phyloP scores from a whole-genome alignment of 805 yeast species.

The Candida nanaspora region DNA sequence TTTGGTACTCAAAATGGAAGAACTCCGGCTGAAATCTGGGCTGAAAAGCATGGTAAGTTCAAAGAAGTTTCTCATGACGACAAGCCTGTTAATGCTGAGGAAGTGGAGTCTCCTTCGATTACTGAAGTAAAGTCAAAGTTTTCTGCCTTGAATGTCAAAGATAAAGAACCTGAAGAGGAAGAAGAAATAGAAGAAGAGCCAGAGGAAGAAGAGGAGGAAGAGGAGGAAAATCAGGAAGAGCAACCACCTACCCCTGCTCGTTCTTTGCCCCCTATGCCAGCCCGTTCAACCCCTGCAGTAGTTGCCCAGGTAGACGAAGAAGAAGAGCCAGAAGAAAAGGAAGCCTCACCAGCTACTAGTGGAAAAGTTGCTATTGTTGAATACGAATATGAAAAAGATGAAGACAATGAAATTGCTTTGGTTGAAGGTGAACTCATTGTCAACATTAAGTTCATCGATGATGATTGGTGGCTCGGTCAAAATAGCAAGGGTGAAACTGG shows the following conservation, averaged over 20 bases:
- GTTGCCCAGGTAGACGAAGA: no score
- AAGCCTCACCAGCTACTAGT: slow-evolving; percentile 10
- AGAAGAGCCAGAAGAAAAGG: slow-evolving; percentile 7
- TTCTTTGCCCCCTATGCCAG: no score
- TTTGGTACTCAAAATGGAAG: slow-evolving; percentile 70
- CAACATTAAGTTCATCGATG: slow-evolving; percentile 65
- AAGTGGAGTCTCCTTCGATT: slow-evolving; percentile 18
- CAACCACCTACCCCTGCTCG: no score
- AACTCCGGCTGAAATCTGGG: slow-evolving; percentile 95
- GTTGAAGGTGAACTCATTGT: slow-evolving; percentile 58
- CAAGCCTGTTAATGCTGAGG: slow-evolving; percentile 23
- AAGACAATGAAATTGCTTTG: slow-evolving; percentile 67
- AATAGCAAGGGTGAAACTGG: slow-evolving; percentile 38
- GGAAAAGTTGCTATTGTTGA: slow-evolving; percentile 57
- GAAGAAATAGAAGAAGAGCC: slow-evolving; percentile 12
- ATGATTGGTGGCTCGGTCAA: slow-evolving; percentile 58
- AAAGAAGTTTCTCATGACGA: slow-evolving; percentile 31
- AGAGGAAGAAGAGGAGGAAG: slow-evolving; percentile 9
- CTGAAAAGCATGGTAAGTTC: slow-evolving; percentile 74
- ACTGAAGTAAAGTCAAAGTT: slow-evolving; percentile 25
- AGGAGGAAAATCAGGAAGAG: no score
- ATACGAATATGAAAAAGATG: slow-evolving; percentile 72
- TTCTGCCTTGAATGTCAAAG: slow-evolving; percentile 19
- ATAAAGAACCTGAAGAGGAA: slow-evolving; percentile 17
- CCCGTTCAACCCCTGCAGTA: no score